Evolutionary conservation across 306 rosid species (phyloP), one percentile per base, ranked within the genome.

Genomic region (Morella rubra): DNA sequence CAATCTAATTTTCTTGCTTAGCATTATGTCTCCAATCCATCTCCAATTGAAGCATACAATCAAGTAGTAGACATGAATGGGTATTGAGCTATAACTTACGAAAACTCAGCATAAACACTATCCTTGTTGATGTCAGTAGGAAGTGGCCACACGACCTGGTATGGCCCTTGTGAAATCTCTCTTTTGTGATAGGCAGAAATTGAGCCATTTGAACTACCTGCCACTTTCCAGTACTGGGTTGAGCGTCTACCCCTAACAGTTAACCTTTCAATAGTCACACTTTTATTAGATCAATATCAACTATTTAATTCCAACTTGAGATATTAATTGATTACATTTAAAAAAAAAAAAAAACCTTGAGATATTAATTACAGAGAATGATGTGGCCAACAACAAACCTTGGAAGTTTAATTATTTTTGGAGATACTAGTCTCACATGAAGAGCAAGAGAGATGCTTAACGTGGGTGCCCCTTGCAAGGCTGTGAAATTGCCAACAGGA

Each of bases 391-490:
- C 13, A 88, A 83, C 46, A 18, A 80, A 75, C 53, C 71, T 42
- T 67, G 46, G 74, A 40, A 71, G 69, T 84, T 67, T 56, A 79
- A 71, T 77, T 79, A 60, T 44, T 74, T 52, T 71, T 32, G n/a
- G 14, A 58, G 55, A 75, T 74, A 69, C 49, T 50, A 47, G 41
- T 80, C 69, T 13, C 44, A 53, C 56, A 74, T 56, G 52, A 64
- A 42, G 73, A 69, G 55, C 78, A 83, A 76, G 53, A 86, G 74
- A 73, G 75, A 71, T 76, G 54, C 97, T 84, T 92, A 96, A 98
- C 6, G 97, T 85, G 80, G 99, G 99, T 64, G 99, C 15, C 86
- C 93, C 80, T 50, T 91, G 96, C 99, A 96, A 73, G 96, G 93
- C 99, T 96, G 99, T 73, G 54, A 76, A 71, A 77, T 75, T 72